Conservation (phyloP, 2,329 filamentous ascomycete genomes). For the Fusarium oxysporum region DNA sequence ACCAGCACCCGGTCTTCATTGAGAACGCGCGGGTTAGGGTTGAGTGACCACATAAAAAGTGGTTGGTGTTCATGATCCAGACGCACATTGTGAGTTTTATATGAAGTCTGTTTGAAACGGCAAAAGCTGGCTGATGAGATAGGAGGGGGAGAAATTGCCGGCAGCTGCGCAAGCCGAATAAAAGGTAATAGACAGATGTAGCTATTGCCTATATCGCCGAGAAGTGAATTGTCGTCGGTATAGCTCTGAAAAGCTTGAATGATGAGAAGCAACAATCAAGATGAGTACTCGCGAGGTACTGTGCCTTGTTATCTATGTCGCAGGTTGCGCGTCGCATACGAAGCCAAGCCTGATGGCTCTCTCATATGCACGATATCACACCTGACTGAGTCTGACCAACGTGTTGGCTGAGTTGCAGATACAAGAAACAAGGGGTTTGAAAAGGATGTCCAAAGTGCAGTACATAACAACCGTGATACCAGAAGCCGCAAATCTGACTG, state of each 20-base stretch:
- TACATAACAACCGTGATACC: neutral
- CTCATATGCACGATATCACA: neutral
- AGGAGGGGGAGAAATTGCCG: fast-evolving
- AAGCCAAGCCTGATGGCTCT: neutral
- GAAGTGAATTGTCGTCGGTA: neutral
- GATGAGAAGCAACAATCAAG: neutral
- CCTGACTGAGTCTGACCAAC: neutral
- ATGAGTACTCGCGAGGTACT: fast-evolving
- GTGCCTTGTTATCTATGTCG: neutral
- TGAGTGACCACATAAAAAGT: neutral
- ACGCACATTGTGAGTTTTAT: neutral
- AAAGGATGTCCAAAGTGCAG: neutral
- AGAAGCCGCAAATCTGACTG: neutral
- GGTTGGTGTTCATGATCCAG: neutral
- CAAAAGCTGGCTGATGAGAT: too few species aligned
- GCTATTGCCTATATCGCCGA: neutral
- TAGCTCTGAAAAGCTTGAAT: neutral
- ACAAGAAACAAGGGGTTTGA: neutral
- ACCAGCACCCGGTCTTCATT: neutral
- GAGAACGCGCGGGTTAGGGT: neutral
- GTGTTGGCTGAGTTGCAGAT: neutral
- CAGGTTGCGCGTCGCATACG: fast-evolving
- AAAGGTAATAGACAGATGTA: too few species aligned
- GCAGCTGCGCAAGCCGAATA: neutral
- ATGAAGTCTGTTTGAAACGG: fast-evolving